Conservation (phyloP, 148 eudicot species). For the Talinum fruticosum region DNA sequence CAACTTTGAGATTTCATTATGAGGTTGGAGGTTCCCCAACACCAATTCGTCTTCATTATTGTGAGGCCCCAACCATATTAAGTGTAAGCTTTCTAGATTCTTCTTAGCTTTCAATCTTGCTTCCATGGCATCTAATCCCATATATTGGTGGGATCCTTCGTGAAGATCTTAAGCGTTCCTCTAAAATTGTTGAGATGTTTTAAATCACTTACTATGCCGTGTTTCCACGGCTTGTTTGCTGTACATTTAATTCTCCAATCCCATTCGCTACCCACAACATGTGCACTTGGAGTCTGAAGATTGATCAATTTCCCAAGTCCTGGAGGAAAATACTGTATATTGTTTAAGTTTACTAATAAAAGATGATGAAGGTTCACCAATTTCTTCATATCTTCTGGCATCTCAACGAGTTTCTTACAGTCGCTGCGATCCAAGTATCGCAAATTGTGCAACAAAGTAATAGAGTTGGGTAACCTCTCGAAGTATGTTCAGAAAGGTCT, state of each 20-base stretch:
- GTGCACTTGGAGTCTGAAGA: background rate
- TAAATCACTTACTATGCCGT: background rate
- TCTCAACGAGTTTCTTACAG: background rate
- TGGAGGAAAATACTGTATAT: background rate
- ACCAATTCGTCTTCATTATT: background rate
- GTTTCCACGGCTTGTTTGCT: background rate
- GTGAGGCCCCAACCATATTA: background rate
- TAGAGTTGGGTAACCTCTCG: background rate
- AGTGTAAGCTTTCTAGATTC: background rate
- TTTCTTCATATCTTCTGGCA: background rate
- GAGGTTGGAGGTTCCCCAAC: background rate
- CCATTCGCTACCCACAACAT: too few species aligned
- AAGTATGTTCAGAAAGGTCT: background rate
- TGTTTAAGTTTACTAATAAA: background rate
- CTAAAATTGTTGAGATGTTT: background rate
- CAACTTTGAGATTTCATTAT: background rate
- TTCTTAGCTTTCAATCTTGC: conserved; percentile 4
- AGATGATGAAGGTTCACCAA: background rate
- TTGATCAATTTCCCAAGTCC: conserved; percentile 6
- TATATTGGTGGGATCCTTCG: background rate
- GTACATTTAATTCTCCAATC: background rate
- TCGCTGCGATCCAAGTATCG: background rate
- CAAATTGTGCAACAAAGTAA: conserved; percentile 1
- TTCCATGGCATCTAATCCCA: background rate
- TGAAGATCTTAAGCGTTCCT: background rate